phyloP scores from a whole-genome alignment of 2,329 filamentous ascomycete genomes.

The Apiospora arundinis region DNA sequence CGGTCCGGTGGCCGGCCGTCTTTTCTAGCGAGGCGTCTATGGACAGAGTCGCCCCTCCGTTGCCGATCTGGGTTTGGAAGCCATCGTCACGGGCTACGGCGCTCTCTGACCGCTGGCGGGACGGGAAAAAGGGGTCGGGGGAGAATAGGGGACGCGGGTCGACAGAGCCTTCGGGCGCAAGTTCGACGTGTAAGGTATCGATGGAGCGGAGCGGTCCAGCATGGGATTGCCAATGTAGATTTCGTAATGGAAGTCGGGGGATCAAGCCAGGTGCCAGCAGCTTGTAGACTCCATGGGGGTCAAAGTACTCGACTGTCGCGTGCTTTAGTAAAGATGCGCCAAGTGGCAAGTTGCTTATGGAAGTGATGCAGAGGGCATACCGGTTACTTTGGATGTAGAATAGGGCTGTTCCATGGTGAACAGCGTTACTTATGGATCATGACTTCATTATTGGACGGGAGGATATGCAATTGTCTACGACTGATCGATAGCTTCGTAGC shows the following conservation, averaged over 20 bases:
- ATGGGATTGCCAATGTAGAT: conserved; percentile 97
- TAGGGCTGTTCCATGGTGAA: conserved; percentile 69
- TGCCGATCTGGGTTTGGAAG: conserved; percentile 60
- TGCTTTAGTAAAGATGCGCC: conserved; percentile 23
- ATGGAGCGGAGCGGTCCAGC: conserved; percentile 91
- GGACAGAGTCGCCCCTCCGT: conserved; percentile 39
- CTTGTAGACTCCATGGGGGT: conserved; percentile 88
- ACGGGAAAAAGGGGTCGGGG: conserved; percentile 43
- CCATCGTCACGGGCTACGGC: conserved; percentile 58
- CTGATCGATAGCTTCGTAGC: not conserved
- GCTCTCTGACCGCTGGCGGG: conserved; percentile 38
- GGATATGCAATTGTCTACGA: conserved; percentile 24
- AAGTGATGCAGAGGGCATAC: conserved; percentile 48
- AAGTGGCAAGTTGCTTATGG: not conserved
- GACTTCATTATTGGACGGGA: conserved; percentile 39
- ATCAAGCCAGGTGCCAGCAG: conserved; percentile 79
- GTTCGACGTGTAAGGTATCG: conserved; percentile 87
- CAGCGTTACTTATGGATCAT: conserved; percentile 37
- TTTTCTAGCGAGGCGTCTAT: conserved; percentile 47
- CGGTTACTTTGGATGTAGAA: conserved; percentile 79
- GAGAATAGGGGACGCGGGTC: conserved; percentile 49
- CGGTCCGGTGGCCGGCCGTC: conserved; percentile 41
- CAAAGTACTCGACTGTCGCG: conserved; percentile 86
- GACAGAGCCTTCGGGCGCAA: conserved; percentile 66
- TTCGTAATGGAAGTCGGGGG: conserved; percentile 81